These are phyloP conservation scores for Mycosphaerella sp. DNA, from an alignment of 2,329 filamentous ascomycete genomes.

Conservation along the genomic window DNA sequence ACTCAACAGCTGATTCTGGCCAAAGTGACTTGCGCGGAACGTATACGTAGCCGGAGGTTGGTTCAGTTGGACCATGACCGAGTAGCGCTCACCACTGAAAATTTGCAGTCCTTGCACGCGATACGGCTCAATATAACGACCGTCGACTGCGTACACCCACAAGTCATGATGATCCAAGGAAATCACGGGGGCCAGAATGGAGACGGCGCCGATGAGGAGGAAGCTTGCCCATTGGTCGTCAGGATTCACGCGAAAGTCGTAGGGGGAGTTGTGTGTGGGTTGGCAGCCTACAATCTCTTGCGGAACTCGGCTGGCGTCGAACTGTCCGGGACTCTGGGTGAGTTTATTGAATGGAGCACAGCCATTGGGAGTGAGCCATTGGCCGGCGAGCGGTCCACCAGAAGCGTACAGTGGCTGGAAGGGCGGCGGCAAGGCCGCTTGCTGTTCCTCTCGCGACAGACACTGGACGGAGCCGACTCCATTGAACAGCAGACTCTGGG, in stretches of 20 bases:
- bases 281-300: constrained; percentile 9
- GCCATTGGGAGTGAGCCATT: constrained; percentile 7
- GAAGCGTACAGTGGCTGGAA: constrained; percentile 9
- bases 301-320: constrained; percentile 7
- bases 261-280: constrained; percentile 3
- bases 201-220: constrained; percentile 12
- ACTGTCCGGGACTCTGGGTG: constrained; percentile 8
- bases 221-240: constrained; percentile 15
- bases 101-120: constrained; percentile 45
- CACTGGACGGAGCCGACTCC: constrained; percentile 14
- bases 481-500: constrained; percentile 17
- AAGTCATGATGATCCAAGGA: constrained; percentile 17
- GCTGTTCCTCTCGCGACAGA: constrained; percentile 10
- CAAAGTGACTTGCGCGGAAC: constrained; percentile 9
- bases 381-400: constrained; percentile 4
- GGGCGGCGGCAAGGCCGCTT: constrained; percentile 8
- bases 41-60: constrained; percentile 37
- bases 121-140: constrained; percentile 47
- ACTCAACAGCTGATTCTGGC: constrained; percentile 12
- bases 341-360: constrained; percentile 11
- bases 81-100: constrained; percentile 50
- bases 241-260: constrained; percentile 13
- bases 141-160: constrained; percentile 20
- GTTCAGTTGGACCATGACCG: constrained; percentile 45
- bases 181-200: constrained; percentile 11